phyloP scores from a whole-genome alignment of 768 basidiomycete species.

The Rhodosporidiobolus sp. region DNA sequence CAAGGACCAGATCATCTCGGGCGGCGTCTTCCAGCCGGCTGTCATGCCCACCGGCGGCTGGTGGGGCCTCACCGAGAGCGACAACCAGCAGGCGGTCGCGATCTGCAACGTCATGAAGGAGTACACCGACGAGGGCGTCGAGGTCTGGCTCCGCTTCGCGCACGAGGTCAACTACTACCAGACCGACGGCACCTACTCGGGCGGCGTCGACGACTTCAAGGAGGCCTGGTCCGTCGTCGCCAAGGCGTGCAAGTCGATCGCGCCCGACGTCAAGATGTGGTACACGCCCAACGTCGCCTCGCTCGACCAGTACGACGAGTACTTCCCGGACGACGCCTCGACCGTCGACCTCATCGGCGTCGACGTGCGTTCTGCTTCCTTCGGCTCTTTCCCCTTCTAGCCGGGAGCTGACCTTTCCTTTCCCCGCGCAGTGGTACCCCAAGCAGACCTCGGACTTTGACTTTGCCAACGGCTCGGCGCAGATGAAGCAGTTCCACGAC shows the following conservation, averaged over 20 bases:
- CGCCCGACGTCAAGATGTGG: slow-evolving; percentile 44
- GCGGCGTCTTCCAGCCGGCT: slow-evolving; percentile 40
- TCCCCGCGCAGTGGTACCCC: slow-evolving; percentile 38
- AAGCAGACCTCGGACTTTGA: slow-evolving; percentile 14
- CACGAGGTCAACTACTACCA: slow-evolving; percentile 44
- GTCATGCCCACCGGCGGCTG: slow-evolving; percentile 42
- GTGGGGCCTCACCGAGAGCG: slow-evolving; percentile 38
- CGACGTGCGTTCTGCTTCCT: slow-evolving; percentile 3
- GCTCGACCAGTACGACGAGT: slow-evolving; percentile 35
- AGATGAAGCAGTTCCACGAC: slow-evolving; percentile 44
- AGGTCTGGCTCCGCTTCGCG: slow-evolving; percentile 46
- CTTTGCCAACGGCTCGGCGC: slow-evolving; percentile 25
- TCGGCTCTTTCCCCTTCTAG: not conserved
- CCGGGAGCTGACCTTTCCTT: not conserved
- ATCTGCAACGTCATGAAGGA: slow-evolving; percentile 45
- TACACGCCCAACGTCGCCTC: slow-evolving; percentile 26
- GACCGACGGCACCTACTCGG: slow-evolving; percentile 42
- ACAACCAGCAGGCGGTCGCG: slow-evolving; percentile 42
- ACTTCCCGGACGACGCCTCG: slow-evolving; percentile 40
- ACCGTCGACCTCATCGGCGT: slow-evolving; percentile 42
- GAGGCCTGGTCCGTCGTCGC: slow-evolving; percentile 43
- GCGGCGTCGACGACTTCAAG: slow-evolving; percentile 42
- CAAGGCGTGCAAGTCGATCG: slow-evolving; percentile 34
- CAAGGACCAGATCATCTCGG: slow-evolving; percentile 39
- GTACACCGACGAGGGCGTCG: slow-evolving; percentile 45